Evolutionary conservation across 148 eudicot genomes (phyloP), one percentile per base, ranked within the genome.

Genomic region (Arbutus unedo): DNA sequence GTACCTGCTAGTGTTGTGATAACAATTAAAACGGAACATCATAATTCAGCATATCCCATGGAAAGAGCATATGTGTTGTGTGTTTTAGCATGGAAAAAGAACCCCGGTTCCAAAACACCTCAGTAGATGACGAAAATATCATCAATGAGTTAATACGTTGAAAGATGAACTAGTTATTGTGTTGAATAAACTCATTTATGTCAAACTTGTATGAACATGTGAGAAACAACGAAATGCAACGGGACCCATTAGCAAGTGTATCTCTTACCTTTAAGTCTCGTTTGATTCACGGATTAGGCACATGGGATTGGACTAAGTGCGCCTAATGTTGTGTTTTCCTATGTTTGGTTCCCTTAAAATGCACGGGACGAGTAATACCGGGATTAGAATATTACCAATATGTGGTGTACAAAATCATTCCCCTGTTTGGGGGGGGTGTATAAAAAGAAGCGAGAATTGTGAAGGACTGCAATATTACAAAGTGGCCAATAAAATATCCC

Each of bases 1-100:
- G 78, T 87, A 86, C 79, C 91, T 87, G 88, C 23, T 43, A 71
- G 66, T 43, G 31, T 25, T 2, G 55, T 59, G 51, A 70, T 41
- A 56, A 66, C 81, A 81, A 41, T 54, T 81, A 82, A 51, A 84
- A 57, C 67, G 56, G 64, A 19, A 81, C 21, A 53, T 38, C 53
- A 86, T 3, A 62, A 48, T 9, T 70, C 43, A 76, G 45, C 23
- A 71, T 78, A 53, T n/a, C 55, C 66, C 31, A 76, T 15, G 18
- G 31, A 75, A 45, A 81, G 41, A 21, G 4, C 47, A 41, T 49
- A 59, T 4, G 19, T 13, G 31, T 31, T 76, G 55, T 6, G 54
- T 51, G 54, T 0, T 51, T 51, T 51, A 55, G 10, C 62, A 21
- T 25, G 31, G 11, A 51, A 21, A 21, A 25, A 64, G 2, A 72